Evolutionary conservation across 2,329 filamentous ascomycete genomes (phyloP), one percentile per base, ranked within the genome.

Genomic region (Stromatinia cepivora): DNA sequence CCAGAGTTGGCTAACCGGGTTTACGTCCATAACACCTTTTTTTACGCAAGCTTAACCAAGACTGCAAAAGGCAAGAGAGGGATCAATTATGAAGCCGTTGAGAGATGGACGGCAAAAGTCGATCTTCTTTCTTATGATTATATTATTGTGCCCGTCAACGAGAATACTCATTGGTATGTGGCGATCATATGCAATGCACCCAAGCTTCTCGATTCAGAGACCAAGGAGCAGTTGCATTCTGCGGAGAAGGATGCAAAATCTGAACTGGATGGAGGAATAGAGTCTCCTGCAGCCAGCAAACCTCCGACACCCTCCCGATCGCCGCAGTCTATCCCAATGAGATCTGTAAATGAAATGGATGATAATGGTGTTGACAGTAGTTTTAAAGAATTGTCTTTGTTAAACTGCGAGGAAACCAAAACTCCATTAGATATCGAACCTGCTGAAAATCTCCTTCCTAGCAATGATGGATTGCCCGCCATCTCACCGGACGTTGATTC

Each of bases 21-120:
- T 4, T 92, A 96, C 78, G 91, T 97, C 74, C 94, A 97, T 82
- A 98, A 94, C 78, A 95, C 92, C 0, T 97, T 93, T 80, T 97
- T 98, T 80, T 98, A 92, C 77, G 88, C 90, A 28, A 90, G 89
- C 61, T 84, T 98, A 57, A 92, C 86, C 25, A 89, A 87, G 45
- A 80, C 80, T 10, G 79, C 80, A 22, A 84, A 83, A 69, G 83
- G 87, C 48, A 80, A 81, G 46, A 84, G 83, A 69, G 82, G 87
- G 45, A 91, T 97, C 80, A 93, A 97, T 75, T 97, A 97, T 77
- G 87, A 91, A 36, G 90, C 88, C 6, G 94, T 99, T 69, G 88
- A 90, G 78, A 87, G 88, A 56, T 99, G 95, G 95, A 98, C 95
- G 0, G 85, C 90, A 46, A 92, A 89, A 74, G 85, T 94, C 31